Base-by-base conservation (phyloP, 306 rosid genomes). In the Trichosanthes truncata region DNA sequence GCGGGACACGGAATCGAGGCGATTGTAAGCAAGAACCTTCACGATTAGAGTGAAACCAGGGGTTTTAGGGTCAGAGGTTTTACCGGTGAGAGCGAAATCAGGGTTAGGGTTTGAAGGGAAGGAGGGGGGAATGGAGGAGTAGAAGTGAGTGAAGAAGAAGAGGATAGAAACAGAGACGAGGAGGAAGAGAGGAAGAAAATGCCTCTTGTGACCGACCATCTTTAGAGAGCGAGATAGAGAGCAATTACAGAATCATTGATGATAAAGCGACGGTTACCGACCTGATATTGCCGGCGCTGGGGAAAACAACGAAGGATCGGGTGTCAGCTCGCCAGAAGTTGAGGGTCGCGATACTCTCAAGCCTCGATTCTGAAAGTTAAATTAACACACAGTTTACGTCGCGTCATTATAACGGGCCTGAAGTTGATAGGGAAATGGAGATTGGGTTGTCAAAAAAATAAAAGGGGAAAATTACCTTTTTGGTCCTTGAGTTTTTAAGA, bases 11-110 rank as follows among this genome's bases (percentile, higher is more conserved):
- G 98, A 85, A 31, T 91, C 95, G 17, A 85, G 87, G 82, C 97
- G 95, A 79, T 92, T 88, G 78, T 68, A 94, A 35, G 92, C 92
- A 56, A 94, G 97, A 74, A 94, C 89, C 61, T 94, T 94, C 86
- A 94, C 57, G 45, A 91, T 63, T 77, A 92, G 80, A 23, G 88
- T 83, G 89, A 91, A 91, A 77, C 80, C 83, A 72, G 84, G 49
- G 69, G 81, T 65, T 74, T 78, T 15, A 20, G 87, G 43, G 84
- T 3, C 62, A 3, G 80, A n/a, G 21, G 73, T 41, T 48, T 84
- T 81, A 36, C 43, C 48, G 5, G 10, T 59, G 73, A 88, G 62
- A 49, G 84, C 79, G 83, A 89, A 78, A 82, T 56, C 81, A 51
- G 87, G 86, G 82, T 86, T 84, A 56, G 79, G 69, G 67, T 81